Conservation (phyloP, 257 asterid species). For the Solanum acaule region DNA sequence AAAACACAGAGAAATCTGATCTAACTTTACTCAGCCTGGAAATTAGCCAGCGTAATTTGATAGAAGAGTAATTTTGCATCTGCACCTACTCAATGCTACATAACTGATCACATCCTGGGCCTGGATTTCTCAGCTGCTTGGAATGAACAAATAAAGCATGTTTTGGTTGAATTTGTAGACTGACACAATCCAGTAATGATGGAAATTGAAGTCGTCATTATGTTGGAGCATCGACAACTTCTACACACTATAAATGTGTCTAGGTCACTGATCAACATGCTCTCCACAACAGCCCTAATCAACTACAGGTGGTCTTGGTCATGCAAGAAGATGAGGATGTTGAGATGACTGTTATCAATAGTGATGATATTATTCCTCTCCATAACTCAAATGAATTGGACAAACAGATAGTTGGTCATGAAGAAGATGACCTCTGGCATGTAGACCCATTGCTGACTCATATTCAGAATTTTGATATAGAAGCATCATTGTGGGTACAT, state of each 20-base stretch:
- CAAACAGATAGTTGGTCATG: background rate
- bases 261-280: background rate
- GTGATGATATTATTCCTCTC: background rate
- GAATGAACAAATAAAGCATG: background rate
- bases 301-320: background rate
- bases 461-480: background rate
- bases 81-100: background rate
- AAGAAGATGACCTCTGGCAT: background rate
- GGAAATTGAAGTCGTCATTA: background rate
- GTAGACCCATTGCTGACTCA: background rate
- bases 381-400: background rate
- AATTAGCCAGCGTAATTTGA: background rate
- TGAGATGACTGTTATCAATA: background rate
- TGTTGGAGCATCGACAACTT: background rate
- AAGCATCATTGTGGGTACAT: background rate
- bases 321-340: background rate
- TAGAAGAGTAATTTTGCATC: background rate
- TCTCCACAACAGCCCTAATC: background rate
- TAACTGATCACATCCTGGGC: background rate
- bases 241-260: background rate
- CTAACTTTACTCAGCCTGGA: background rate
- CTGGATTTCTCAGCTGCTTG: background rate
- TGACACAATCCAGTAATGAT: background rate
- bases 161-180: background rate
- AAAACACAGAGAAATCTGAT: background rate